Evolutionary conservation across 2,329 filamentous ascomycete species (phyloP), one percentile per base, ranked within the genome.

Genomic region (Aspergillus sp.): DNA sequence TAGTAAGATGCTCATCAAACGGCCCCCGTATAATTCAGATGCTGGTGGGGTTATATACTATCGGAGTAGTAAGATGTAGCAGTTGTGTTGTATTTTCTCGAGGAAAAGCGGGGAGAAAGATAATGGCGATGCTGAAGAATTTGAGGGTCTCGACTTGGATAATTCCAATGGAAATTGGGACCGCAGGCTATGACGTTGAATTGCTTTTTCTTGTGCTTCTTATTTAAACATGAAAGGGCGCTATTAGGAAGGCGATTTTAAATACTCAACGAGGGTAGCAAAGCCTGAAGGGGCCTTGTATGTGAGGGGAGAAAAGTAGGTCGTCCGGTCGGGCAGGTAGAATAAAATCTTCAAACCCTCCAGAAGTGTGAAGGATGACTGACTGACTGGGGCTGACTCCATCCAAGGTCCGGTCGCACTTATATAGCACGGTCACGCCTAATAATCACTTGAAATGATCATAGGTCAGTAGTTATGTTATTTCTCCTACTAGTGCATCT

Each of bases 71-170:
- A 28, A 23, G 28, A 9, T 11, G 25, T 25, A 41, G 31, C 25
- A 52, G 30, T 25, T 3, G 34, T n/a, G 41, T 43, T 31, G 28
- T 53, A 43, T 30, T 50, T 28, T 28, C 38, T 46, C 13, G 41
- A 55, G 34, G 23, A 49, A 53, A 56, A 52, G 55, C 48, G 52
- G 38, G 59, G 61, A 61, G 56, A 62, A 34, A 54, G 6, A 28
- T 28, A 28, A 52, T 54, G 43, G 53, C 56, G 59, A 54, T 57
- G 59, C 41, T 61, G 46, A 51, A 62, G 46, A 51, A 62, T 28
- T 55, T 54, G 34, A 65, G 54, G 59, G 64, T 57, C 60, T 57
- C 55, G 43, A 61, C 43, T 45, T 57, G 63, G 62, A 63, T 61
- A 54, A 45, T n/a, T 30, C 47, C 49, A 28, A 49, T 50, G 23